These are phyloP conservation scores for Acephala macrosclerotiorum DNA, from an alignment of 2,329 filamentous ascomycete genomes.

Conservation along the genomic window DNA sequence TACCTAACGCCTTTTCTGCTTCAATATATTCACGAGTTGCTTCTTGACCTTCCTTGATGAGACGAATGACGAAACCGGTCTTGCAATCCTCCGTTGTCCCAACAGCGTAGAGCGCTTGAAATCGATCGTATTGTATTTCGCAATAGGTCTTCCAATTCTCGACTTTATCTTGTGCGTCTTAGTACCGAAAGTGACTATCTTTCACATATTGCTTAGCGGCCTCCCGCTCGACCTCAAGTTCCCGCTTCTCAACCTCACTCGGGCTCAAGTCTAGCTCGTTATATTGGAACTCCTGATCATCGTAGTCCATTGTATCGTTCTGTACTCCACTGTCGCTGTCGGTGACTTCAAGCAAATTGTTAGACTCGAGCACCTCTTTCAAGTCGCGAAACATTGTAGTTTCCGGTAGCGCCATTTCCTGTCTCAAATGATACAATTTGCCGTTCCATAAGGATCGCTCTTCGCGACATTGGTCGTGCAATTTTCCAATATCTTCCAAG, in stretches of 20 bases:
- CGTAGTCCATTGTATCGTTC: not conserved
- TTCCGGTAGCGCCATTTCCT: not conserved
- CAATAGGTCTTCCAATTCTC: slow-evolving; percentile 26
- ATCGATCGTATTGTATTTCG: slow-evolving; percentile 14
- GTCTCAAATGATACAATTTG: not conserved
- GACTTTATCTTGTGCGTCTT: slow-evolving; percentile 12
- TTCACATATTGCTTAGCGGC: not conserved
- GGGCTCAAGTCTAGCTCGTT: not conserved
- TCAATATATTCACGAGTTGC: slow-evolving; percentile 12
- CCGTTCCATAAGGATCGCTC: no score
- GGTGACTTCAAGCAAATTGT: not conserved
- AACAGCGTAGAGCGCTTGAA: slow-evolving; percentile 5
- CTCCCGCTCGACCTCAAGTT: not conserved
- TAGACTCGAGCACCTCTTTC: not conserved
- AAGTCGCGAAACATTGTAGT: not conserved
- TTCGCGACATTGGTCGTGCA: not conserved
- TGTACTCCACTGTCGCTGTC: not conserved
- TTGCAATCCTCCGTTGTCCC: slow-evolving; percentile 11
- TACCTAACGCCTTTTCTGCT: slow-evolving; percentile 23
- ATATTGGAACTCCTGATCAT: not conserved
- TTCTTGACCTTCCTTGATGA: slow-evolving; percentile 20
- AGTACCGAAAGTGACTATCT: not conserved
- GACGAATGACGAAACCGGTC: slow-evolving; percentile 25
- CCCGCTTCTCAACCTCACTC: not conserved
- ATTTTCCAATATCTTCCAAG: not conserved